phyloP scores from a whole-genome alignment of 2,329 filamentous ascomycete genomes.

The Orbilia ellipsospora region DNA sequence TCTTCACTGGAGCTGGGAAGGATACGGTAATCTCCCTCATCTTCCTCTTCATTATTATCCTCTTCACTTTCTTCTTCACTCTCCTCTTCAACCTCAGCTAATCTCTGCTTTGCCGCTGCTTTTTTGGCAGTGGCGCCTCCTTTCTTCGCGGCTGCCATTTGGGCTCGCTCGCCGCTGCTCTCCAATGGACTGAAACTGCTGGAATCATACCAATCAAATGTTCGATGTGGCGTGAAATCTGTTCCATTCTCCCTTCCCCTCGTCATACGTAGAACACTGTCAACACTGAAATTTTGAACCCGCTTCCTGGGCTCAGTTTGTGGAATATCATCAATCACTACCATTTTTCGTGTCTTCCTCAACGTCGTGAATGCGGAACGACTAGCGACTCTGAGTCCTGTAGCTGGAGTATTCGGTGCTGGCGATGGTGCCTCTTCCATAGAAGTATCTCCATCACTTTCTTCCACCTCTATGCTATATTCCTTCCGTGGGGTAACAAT shows the following conservation, averaged over 20 bases:
- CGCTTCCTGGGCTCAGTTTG: constrained; percentile 20
- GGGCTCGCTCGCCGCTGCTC: constrained; percentile 6
- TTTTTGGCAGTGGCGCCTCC: background rate
- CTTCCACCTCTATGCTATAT: background rate
- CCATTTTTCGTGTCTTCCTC: background rate
- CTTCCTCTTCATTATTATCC: constrained; percentile 22
- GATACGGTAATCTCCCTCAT: constrained; percentile 11
- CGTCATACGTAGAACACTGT: background rate
- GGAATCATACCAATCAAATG: constrained; percentile 41
- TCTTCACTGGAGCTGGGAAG: constrained; percentile 31
- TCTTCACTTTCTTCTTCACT: background rate
- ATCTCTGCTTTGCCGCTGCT: background rate
- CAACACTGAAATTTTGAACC: background rate
- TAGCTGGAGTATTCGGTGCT: constrained; percentile 10
- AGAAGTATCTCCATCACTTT: background rate
- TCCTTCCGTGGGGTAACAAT: background rate
- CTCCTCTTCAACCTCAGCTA: background rate
- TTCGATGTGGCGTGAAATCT: constrained; percentile 20
- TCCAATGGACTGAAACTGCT: constrained; percentile 40
- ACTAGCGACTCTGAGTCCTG: constrained; percentile 12
- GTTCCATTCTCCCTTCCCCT: background rate
- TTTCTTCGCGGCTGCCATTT: constrained; percentile 25
- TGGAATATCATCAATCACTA: background rate
- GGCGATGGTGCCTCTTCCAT: background rate
- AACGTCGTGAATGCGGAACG: background rate